Percentiles rank a stretch among this genome's conserved stretches.
These are phyloP conservation scores for Scutellaria barbata DNA, from an alignment of 257 asterid species.

Conservation along the genomic window DNA sequence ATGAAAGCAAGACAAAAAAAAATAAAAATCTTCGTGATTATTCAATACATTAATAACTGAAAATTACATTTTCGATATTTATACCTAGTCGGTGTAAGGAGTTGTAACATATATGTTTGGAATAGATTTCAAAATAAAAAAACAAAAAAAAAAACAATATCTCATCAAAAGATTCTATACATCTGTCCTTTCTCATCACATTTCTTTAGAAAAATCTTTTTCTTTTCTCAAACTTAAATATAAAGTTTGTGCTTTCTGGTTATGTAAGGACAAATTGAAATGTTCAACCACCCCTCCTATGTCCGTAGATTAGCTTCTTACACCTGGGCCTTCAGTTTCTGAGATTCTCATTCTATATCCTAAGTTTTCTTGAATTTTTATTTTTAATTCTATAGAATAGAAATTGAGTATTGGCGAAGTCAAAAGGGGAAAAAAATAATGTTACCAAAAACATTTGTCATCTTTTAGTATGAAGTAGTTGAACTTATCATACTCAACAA, in stretches of 20 bases:
- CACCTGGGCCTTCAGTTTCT: slow-evolving; percentile 25
- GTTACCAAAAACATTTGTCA: slow-evolving; percentile 32
- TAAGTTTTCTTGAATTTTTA: not conserved
- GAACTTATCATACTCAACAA: slow-evolving; percentile 29
- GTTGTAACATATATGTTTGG: too few species aligned
- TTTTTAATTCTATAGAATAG: not conserved
- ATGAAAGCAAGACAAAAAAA: not conserved
- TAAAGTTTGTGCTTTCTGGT: slow-evolving; percentile 29
- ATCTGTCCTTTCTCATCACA: too few species aligned
- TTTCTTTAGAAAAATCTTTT: too few species aligned
- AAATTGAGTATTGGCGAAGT: slow-evolving; percentile 28
- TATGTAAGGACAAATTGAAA: slow-evolving; percentile 33
- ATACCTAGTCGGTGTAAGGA: too few species aligned
- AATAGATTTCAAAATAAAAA: too few species aligned
- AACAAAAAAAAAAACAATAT: too few species aligned
- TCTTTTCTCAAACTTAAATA: too few species aligned
- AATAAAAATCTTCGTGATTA: not conserved
- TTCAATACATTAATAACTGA: not conserved
- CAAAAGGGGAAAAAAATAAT: slow-evolving; percentile 21
- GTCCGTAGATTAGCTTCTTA: slow-evolving; percentile 23
- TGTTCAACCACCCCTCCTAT: slow-evolving; percentile 29
- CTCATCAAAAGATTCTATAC: too few species aligned
- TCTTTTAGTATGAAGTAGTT: slow-evolving; percentile 35
- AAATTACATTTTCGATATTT: not conserved
- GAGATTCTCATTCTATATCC: slow-evolving; percentile 31